Base-by-base conservation (phyloP, 768 basidiomycete species). In the Panaeolus papilionaceus region DNA sequence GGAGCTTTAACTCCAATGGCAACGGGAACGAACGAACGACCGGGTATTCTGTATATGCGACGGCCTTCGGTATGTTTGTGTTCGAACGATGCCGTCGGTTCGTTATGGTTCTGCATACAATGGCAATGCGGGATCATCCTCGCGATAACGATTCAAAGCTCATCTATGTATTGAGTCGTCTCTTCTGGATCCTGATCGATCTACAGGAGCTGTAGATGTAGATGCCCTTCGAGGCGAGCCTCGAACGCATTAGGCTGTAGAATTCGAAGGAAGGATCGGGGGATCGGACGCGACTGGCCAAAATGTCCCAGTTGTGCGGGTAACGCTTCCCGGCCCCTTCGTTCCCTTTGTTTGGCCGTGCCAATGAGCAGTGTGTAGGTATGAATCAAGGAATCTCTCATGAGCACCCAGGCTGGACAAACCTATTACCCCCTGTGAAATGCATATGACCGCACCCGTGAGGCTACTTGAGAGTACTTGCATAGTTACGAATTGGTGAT, bases 31-130 rank as follows among this genome's bases (percentile, higher is more conserved):
- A 11, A 9, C 12, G n/a, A 20, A 9, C 47, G n/a, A 51, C 47
- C 47, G 47, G 47, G 26, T 23, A 51, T 51, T 51, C 47, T 10
- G 26, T 23, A 51, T 51, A 51, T 26, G 47, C 47, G 47, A 7
- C 20, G 47, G n/a, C 20, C 18, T 51, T 12, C 47, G 47, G 26
- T 20, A n/a, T 47, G 18, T 16, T 16, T 47, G 11, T 16, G 20
- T 33, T 33, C 33, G 18, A 47, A 40, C 45, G 47, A 51, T 51
- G 47, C 47, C 47, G 47, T 51, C 47, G 47, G 47, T 51, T 23
- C 47, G 47, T 47, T 8, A 9, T 44, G 39, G 47, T 47, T 8
- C 42, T 44, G 39, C 7, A 40, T 40, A 40, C 39, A n/a, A 11
- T 23, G 20, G 23, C 47, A n/a, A 9, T 20, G 11, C 11, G 23